A percentile compares a stretch with the other conserved stretches of the same genome.
Evolutionary conservation across 148 eudicot species (phyloP).

Genomic region (Polygonum maritimum): DNA sequence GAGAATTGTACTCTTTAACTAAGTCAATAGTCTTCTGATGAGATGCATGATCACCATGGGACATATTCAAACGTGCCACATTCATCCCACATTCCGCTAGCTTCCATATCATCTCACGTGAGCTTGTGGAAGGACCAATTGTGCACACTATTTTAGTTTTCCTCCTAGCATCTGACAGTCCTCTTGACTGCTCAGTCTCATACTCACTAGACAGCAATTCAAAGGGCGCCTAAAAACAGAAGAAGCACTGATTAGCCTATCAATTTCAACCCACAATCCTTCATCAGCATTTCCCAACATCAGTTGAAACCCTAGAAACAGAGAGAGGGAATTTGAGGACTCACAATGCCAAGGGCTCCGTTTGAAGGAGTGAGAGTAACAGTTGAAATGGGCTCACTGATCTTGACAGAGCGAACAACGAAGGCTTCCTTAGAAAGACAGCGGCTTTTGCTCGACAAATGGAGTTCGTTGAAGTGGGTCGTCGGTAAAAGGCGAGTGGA

Average conservation of each 20-base stretch:
- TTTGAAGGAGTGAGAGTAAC: neutral
- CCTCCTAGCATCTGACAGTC: constrained; percentile 26
- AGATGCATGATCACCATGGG: constrained; percentile 93
- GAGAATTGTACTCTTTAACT: constrained; percentile 87
- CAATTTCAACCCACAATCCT: neutral
- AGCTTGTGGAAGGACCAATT: constrained; percentile 88
- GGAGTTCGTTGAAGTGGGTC: neutral
- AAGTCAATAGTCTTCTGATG: constrained; percentile 92
- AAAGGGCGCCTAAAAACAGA: constrained; percentile 25
- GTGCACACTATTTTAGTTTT: constrained; percentile 97
- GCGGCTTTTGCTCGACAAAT: neutral
- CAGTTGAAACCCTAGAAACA: neutral
- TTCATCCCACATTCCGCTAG: constrained; percentile 93
- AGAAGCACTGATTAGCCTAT: too few species aligned
- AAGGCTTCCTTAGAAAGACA: neutral
- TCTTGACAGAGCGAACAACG: constrained; percentile 6
- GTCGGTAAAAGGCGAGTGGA: neutral
- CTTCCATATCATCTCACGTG: constrained; percentile 95
- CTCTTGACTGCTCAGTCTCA: constrained; percentile 17
- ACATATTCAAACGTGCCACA: constrained; percentile 97
- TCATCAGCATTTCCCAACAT: neutral
- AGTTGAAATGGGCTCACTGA: neutral
- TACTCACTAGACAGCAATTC: constrained; percentile 35
- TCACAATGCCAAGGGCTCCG: neutral
- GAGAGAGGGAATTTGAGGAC: neutral